Evolutionary conservation across 371 early-diverging fungal genomes (phyloP), one percentile per base, ranked within the genome.

Genomic region (Rhizopus sp.): DNA sequence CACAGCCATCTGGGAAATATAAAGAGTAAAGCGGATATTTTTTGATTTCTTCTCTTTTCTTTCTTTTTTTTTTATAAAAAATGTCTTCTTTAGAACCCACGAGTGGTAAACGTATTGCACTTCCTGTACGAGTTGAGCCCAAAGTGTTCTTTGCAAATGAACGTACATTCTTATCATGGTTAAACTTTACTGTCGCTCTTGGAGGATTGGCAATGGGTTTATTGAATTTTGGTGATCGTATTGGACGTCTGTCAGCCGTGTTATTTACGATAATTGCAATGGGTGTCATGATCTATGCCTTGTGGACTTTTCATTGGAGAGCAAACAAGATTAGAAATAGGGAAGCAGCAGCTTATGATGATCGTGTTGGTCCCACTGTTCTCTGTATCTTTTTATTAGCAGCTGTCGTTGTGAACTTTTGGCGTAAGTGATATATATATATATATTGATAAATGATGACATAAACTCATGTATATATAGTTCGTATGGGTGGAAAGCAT

Each of bases 111-210:
- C 75, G 81, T 51, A 89, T 91, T 41, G 84, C 83, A 6, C 72
- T 87, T 7, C 91, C 91, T 0, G 87, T 90, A 44, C 84, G 94
- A 16, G 84, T 95, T 5, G 96, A 96, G 64, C 96, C 96, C 38
- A 96, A 96, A 73, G 94, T 93, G 10, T 95, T 92, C 72, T 96
- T 96, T 79, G 96, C 96, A 54, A 96, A 96, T 68, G 96, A 96
- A 75, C 80, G 96, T 38, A 96, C 96, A 7, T 96, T 96, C 70
- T 72, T 96, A 50, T 84, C 91, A 7, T 84, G 84, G 84, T 68
- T 84, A 17, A 80, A 85, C 62, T 84, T 84, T 59, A 65, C 85
- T 15, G 77, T 85, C 9, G 72, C 84, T 17, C 70, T 88, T 5
- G 87, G 86, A 9, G 86, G 84, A 37, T 68, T 89, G 8, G 81